Conservation (phyloP, 495 filamentous ascomycete species). For the Aspergillus homomorphus region DNA sequence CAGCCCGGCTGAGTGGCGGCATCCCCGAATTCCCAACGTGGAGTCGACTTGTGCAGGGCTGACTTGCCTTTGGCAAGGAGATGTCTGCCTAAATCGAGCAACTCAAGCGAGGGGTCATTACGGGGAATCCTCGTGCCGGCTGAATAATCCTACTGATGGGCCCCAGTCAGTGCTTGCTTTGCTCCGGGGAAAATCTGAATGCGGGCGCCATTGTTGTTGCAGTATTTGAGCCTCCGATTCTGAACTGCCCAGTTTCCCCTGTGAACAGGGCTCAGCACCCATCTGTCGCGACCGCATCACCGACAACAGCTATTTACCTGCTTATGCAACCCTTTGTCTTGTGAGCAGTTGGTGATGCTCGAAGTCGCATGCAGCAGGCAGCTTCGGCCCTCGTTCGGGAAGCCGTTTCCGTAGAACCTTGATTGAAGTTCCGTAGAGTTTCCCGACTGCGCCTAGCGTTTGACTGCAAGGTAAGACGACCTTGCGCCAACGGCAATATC, state of each 20-base stretch:
- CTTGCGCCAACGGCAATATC: conserved; percentile 7
- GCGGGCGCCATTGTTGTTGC: conserved; percentile 3
- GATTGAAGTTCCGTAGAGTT: not conserved
- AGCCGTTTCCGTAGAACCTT: conserved; percentile 12
- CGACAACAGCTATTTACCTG: not conserved
- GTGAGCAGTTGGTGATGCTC: not conserved
- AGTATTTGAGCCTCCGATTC: conserved; percentile 3
- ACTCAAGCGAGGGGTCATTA: conserved; percentile 11
- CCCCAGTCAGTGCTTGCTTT: not conserved
- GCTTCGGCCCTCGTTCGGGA: conserved; percentile 13
- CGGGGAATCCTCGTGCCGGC: conserved; percentile 5
- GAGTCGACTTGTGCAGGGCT: conserved; percentile 3
- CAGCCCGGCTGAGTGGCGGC: not conserved
- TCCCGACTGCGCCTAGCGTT: conserved; percentile 12
- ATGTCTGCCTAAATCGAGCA: not conserved
- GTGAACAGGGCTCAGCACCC: not conserved
- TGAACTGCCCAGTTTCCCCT: not conserved
- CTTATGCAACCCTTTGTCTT: no score
- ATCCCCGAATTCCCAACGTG: not conserved
- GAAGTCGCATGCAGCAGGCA: not conserved
- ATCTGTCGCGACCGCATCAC: not conserved
- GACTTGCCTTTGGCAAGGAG: conserved; percentile 1
- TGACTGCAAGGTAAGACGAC: conserved; percentile 11
- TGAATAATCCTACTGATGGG: not conserved
- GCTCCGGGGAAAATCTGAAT: not conserved